A percentile compares a stretch with the other conserved stretches of the same genome.
Conservation (phyloP, 176 grass and related monocot species). For the Aegilops bicornis region DNA sequence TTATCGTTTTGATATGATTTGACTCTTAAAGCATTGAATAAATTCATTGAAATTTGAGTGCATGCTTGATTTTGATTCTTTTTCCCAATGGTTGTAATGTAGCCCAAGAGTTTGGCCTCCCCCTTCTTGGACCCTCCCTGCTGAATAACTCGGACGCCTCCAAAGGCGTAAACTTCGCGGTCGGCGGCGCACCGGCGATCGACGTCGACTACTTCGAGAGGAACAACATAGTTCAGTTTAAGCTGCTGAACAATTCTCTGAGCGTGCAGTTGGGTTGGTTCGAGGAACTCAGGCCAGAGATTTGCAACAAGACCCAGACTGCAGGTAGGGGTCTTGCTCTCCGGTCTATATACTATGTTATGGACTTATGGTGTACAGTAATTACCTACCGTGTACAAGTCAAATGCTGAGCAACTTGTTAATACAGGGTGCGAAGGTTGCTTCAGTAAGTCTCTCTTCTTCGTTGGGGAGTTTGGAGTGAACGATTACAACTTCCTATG, state of each 20-base stretch:
- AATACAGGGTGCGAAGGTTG: not conserved
- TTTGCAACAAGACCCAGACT: constrained; percentile 34
- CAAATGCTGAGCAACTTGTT: not conserved
- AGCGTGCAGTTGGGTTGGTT: constrained; percentile 50
- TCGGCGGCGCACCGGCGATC: constrained; percentile 42
- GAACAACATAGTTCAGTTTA: not conserved
- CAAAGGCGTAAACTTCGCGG: constrained; percentile 55
- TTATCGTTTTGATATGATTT: not conserved
- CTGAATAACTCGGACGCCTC: not conserved
- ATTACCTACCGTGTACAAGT: constrained; percentile 24
- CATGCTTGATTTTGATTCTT: not conserved
- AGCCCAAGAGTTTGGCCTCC: constrained; percentile 49
- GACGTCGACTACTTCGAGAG: constrained; percentile 37
- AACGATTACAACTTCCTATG: constrained; percentile 14
- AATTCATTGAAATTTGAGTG: not conserved
- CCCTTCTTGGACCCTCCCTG: constrained; percentile 32
- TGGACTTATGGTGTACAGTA: constrained; percentile 35
- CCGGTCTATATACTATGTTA: too few species aligned
- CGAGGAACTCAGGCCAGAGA: constrained; percentile 35
- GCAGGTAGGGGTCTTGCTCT: not conserved
- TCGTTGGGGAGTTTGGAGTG: constrained; percentile 25
- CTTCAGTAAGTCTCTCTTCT: constrained; percentile 2
- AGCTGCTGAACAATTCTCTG: constrained; percentile 39
- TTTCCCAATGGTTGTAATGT: constrained; percentile 11
- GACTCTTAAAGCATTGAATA: not conserved